Evolutionary conservation across 768 basidiomycete genomes (phyloP).

Genomic region (Naganishia onofrii): DNA sequence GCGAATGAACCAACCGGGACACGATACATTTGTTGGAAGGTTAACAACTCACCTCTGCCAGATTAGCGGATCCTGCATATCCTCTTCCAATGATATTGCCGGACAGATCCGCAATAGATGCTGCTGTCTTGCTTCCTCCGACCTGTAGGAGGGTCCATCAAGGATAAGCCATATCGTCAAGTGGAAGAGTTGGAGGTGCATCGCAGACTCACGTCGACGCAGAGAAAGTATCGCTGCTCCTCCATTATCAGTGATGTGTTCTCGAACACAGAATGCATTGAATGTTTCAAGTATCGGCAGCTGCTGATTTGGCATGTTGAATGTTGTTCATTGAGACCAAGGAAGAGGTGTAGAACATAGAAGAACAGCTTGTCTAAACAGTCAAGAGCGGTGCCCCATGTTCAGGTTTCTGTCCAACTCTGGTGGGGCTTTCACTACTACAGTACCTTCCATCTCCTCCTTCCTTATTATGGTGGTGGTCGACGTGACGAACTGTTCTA

Average conservation of each 20-base stretch:
- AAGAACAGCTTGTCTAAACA: too few relatives aligned
- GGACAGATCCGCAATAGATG: conserved; percentile 62
- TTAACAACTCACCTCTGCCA: conserved; percentile 69
- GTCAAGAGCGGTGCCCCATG: too few relatives aligned
- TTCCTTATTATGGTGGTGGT: too few relatives aligned
- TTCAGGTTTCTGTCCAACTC: too few relatives aligned
- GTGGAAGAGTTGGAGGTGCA: neutral
- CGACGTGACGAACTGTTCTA: too few relatives aligned
- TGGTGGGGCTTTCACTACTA: too few relatives aligned
- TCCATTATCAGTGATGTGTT: neutral
- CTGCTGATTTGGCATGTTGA: neutral
- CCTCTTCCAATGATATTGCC: conserved; percentile 69
- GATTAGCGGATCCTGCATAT: conserved; percentile 76
- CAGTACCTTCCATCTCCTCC: too few relatives aligned
- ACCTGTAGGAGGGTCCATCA: conserved; percentile 21
- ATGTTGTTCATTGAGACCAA: too few relatives aligned
- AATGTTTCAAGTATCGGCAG: neutral
- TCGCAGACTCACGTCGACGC: conserved; percentile 22
- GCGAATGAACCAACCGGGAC: neutral
- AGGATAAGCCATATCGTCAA: neutral
- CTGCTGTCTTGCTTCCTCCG: conserved; percentile 83
- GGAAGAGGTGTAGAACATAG: too few relatives aligned
- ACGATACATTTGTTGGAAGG: neutral
- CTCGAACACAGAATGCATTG: neutral
- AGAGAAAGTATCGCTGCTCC: conserved; percentile 12